Evolutionary conservation across 305 asterid genomes (phyloP).

Genomic region (Rubia balearica): DNA sequence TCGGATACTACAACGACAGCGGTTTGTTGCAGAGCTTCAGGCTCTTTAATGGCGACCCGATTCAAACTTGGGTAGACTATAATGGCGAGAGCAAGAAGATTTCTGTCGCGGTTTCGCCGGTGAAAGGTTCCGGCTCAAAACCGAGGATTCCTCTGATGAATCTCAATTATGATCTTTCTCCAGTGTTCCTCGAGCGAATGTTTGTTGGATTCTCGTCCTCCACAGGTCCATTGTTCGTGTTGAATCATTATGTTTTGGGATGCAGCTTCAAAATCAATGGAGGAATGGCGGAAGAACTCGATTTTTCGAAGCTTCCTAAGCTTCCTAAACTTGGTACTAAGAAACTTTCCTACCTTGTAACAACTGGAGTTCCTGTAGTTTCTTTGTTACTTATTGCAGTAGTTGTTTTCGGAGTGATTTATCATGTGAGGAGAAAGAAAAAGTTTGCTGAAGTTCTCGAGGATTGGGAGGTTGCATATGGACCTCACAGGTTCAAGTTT

Average conservation of each 20-base stretch:
- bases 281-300: slow-evolving; percentile 3
- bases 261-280: background rate
- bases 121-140: background rate
- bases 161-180: background rate
- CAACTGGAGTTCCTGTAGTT: background rate
- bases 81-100: background rate
- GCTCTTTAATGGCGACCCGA: background rate
- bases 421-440: background rate
- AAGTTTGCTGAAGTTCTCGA: slow-evolving; percentile 13
- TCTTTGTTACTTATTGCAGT: background rate
- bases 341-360: background rate
- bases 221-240: background rate
- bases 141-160: slow-evolving; percentile 6
- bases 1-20: background rate
- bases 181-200: background rate
- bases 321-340: slow-evolving; percentile 4
- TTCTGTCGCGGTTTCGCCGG: background rate
- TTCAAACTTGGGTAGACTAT: slow-evolving; percentile 6
- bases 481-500: slow-evolving; percentile 10
- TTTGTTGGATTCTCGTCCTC: slow-evolving; percentile 5
- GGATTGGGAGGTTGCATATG: slow-evolving; percentile 8
- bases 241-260: slow-evolving; percentile 6
- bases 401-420: background rate
- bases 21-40: background rate
- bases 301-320: background rate